Conservation (phyloP, 192 early-diverging fungal species). For the Backusella psychrophila region DNA sequence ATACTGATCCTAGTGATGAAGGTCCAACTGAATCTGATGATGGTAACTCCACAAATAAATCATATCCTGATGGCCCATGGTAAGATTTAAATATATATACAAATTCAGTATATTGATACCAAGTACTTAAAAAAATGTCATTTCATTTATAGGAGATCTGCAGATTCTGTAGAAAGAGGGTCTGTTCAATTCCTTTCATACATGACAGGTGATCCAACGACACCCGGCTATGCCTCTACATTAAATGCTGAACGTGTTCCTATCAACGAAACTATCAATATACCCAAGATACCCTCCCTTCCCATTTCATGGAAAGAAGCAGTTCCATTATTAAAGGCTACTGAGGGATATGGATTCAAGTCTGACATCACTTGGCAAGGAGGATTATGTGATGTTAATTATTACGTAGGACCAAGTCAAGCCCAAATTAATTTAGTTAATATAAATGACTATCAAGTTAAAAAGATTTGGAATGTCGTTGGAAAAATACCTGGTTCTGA, state of each 20-base stretch:
- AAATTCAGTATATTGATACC: neutral
- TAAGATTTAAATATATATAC: neutral
- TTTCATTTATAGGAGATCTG: constrained; percentile 24
- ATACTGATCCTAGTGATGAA: constrained; percentile 63
- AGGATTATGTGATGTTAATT: constrained; percentile 48
- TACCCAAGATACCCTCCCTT: constrained; percentile 59
- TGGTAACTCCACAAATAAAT: constrained; percentile 22
- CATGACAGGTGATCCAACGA: constrained; percentile 59
- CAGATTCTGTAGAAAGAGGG: constrained; percentile 45
- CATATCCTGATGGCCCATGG: constrained; percentile 63
- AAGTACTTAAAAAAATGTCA: neutral
- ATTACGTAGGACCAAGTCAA: constrained; percentile 55
- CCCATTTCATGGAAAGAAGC: constrained; percentile 64
- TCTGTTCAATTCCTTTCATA: constrained; percentile 44
- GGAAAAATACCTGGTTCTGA: constrained; percentile 51
- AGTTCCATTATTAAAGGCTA: constrained; percentile 48
- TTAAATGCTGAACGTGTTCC: constrained; percentile 30
- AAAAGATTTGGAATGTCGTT: constrained; percentile 62
- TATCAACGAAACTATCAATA: constrained; percentile 38
- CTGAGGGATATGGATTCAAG: constrained; percentile 43
- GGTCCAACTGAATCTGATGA: constrained; percentile 29
- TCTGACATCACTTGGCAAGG: constrained; percentile 46
- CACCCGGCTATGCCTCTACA: constrained; percentile 50
- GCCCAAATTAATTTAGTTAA: constrained; percentile 53
- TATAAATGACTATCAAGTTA: constrained; percentile 40